Conservation (phyloP, 352 stramenopile species). For the Thalassiosira exigua region DNA sequence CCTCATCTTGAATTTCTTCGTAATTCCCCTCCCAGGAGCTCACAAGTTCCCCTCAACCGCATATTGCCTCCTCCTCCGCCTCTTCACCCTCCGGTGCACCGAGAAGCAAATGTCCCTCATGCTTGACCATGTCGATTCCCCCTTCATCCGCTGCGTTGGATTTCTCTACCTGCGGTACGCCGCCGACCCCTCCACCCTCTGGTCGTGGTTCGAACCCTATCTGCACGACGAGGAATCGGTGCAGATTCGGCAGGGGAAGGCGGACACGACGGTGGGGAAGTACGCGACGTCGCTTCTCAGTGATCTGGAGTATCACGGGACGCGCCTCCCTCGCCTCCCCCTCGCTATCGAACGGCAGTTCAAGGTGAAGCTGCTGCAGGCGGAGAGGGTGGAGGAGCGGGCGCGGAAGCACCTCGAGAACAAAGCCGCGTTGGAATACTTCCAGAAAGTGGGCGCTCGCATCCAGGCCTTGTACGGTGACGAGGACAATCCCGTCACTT, state of each 20-base stretch:
- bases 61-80: conserved; percentile 97
- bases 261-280: conserved; percentile 90
- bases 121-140: conserved; percentile 91
- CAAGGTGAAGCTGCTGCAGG: conserved; percentile 92
- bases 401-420: conserved; percentile 73
- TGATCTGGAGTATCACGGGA: conserved; percentile 96
- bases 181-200: conserved; percentile 91
- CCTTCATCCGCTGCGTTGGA: conserved; percentile 95
- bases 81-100: conserved; percentile 95
- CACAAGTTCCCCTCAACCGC: conserved; percentile 90
- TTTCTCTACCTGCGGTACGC: conserved; percentile 98
- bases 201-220: conserved; percentile 94
- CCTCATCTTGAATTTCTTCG: no score
- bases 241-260: conserved; percentile 54
- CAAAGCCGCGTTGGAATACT: conserved; percentile 73
- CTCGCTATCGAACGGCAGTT: conserved; percentile 95
- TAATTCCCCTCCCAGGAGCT: conserved; percentile 23
- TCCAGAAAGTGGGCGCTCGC: conserved; percentile 89
- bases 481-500: conserved; percentile 91
- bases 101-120: conserved; percentile 95
- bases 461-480: conserved; percentile 95
- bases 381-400: conserved; percentile 78
- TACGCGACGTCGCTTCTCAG: conserved; percentile 91
- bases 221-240: conserved; percentile 91
- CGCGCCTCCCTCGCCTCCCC: conserved; percentile 94